These are phyloP conservation scores for Cystofilobasidium bisporidii DNA, from an alignment of 768 basidiomycete species.

Conservation along the genomic window DNA sequence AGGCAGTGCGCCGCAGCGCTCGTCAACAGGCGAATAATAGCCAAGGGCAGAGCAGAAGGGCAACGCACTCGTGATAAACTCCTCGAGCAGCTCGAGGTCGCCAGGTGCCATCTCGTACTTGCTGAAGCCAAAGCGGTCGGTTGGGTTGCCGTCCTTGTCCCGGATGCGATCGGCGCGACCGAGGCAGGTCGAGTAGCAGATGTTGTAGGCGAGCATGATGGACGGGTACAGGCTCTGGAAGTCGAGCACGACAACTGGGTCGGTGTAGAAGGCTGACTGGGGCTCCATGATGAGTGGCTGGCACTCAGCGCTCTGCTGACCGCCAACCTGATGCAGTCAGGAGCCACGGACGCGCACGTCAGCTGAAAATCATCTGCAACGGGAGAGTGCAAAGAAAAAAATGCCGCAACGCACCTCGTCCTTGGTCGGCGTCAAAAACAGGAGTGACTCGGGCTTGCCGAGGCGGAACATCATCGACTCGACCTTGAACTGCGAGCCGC, in stretches of 20 bases:
- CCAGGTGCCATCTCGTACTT: conserved; percentile 61
- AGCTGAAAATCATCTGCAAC: no score
- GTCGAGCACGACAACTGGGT: conserved; percentile 85
- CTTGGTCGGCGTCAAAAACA: conserved; percentile 80
- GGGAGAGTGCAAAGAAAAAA: no score
- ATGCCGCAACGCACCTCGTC: conserved; percentile 56
- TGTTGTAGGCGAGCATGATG: conserved; percentile 94
- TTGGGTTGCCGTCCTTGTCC: conserved; percentile 49
- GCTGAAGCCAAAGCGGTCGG: conserved; percentile 65
- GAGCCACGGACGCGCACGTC: no score
- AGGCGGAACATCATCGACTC: conserved; percentile 98
- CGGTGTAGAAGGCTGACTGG: conserved; percentile 79
- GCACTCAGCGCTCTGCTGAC: conserved; percentile 91
- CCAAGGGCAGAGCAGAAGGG: neutral
- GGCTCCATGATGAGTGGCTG: conserved; percentile 90
- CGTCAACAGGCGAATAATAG: no score
- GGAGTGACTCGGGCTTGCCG: conserved; percentile 86
- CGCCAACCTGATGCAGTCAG: conserved; percentile 70
- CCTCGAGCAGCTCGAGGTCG: conserved; percentile 57
- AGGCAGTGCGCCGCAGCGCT: neutral
- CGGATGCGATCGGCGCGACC: conserved; percentile 81
- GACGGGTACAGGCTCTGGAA: conserved; percentile 96
- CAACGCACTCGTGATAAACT: conserved; percentile 62
- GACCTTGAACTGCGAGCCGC: conserved; percentile 97
- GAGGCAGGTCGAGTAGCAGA: conserved; percentile 86